Evolutionary conservation across 495 filamentous ascomycete genomes (phyloP).

Genomic region (Neurospora sp.): DNA sequence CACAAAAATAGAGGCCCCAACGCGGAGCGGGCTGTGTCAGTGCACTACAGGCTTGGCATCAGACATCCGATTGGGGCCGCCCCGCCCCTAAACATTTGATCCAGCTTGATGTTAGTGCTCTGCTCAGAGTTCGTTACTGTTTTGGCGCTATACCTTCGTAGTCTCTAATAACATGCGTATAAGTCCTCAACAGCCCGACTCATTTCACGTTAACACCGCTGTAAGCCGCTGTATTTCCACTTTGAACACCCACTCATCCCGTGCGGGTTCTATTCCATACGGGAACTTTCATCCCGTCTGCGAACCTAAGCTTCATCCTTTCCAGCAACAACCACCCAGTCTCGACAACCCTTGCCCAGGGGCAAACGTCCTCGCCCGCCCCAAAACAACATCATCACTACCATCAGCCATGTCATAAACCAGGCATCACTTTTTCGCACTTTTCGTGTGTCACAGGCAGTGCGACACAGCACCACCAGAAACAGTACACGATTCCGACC

Average conservation of each 20-base stretch:
- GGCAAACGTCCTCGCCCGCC: neutral
- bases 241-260: neutral
- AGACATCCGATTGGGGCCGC: neutral
- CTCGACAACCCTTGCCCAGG: neutral
- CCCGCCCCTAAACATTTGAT: neutral
- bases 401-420: neutral
- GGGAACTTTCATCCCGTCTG: neutral
- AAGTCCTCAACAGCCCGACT: neutral
- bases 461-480: neutral
- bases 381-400: neutral
- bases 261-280: neutral
- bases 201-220: neutral
- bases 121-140: neutral
- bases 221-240: neutral
- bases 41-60: neutral
- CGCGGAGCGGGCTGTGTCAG: neutral
- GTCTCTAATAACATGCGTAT: neutral
- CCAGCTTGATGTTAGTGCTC: neutral
- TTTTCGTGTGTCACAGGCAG: neutral
- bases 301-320: neutral
- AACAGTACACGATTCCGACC: neutral
- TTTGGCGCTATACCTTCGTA: accelerated
- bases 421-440: neutral
- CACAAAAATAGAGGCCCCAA: neutral
- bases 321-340: neutral